Conservation (phyloP, 179 eudicot genomes). For the Vitellaria paradoxa region DNA sequence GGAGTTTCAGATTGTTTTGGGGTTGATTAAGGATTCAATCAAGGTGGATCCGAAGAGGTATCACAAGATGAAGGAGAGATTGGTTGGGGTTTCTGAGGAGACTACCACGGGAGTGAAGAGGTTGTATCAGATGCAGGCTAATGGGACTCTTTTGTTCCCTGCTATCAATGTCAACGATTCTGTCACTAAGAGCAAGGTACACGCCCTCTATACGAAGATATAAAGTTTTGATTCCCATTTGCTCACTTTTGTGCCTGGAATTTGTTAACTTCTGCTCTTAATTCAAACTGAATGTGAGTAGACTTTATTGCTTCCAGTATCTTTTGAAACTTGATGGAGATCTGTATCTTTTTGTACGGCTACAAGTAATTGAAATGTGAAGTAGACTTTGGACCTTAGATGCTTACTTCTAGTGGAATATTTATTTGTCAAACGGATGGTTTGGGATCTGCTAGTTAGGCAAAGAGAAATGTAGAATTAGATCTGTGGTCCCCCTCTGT, state of each 20-base stretch:
- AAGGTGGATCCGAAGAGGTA: slow-evolving; percentile 10
- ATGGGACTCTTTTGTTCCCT: slow-evolving; percentile 12
- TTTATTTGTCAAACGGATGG: too few relatives aligned
- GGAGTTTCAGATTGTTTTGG: slow-evolving; percentile 50
- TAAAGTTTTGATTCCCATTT: neutral
- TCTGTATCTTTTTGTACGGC: too few relatives aligned
- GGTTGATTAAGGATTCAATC: slow-evolving; percentile 28
- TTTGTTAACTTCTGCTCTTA: too few relatives aligned
- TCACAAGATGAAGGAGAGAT: slow-evolving; percentile 14
- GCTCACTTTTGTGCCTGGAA: neutral
- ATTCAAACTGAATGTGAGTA: too few relatives aligned
- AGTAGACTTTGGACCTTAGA: too few relatives aligned
- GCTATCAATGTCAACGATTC: slow-evolving; percentile 18
- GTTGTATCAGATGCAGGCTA: slow-evolving; percentile 19
- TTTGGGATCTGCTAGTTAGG: too few relatives aligned
- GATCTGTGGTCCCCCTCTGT: too few relatives aligned
- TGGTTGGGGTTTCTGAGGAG: slow-evolving; percentile 24
- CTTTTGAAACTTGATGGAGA: too few relatives aligned
- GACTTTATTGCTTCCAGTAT: too few relatives aligned
- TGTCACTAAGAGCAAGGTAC: slow-evolving; percentile 22
- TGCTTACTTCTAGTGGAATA: too few relatives aligned
- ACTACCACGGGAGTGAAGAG: slow-evolving; percentile 20
- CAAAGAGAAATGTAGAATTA: too few relatives aligned
- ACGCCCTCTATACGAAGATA: neutral
- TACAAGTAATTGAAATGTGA: too few relatives aligned